Evolutionary conservation across 2,329 filamentous ascomycete species (phyloP).

Genomic region (Aureobasidium vineae): DNA sequence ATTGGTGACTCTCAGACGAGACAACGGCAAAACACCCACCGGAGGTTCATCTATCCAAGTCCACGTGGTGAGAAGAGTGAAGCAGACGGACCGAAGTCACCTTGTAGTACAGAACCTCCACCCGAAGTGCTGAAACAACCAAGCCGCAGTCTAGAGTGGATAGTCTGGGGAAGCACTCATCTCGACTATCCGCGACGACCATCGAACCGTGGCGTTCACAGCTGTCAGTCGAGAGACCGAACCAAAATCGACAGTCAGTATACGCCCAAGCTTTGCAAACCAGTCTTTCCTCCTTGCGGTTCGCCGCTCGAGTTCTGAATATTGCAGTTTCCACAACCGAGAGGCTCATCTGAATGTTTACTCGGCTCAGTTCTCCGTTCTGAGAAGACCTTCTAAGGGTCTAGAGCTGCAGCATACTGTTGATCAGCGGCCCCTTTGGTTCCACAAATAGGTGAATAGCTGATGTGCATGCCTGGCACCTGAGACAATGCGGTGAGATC

Average conservation of each 20-base stretch:
- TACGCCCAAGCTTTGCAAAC: background rate
- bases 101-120: background rate
- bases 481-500: background rate
- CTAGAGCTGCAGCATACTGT: background rate
- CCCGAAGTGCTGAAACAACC: constrained; percentile 11
- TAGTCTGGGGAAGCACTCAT: background rate
- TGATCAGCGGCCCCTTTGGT: background rate
- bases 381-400: background rate
- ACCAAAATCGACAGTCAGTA: background rate
- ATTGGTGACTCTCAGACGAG: background rate
- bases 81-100: constrained; percentile 2
- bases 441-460: background rate
- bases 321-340: constrained; percentile 3
- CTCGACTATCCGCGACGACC: background rate
- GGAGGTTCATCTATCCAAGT: constrained; percentile 4
- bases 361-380: background rate
- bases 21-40: constrained; percentile 2
- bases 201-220: background rate
- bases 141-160: background rate
- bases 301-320: background rate
- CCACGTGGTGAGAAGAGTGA: background rate
- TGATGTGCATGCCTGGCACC: no score
- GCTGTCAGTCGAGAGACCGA: background rate
- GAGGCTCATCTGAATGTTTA: background rate
- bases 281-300: background rate